Evolutionary conservation across 768 basidiomycete species (phyloP).

Genomic region (Auriscalpium microsporum): DNA sequence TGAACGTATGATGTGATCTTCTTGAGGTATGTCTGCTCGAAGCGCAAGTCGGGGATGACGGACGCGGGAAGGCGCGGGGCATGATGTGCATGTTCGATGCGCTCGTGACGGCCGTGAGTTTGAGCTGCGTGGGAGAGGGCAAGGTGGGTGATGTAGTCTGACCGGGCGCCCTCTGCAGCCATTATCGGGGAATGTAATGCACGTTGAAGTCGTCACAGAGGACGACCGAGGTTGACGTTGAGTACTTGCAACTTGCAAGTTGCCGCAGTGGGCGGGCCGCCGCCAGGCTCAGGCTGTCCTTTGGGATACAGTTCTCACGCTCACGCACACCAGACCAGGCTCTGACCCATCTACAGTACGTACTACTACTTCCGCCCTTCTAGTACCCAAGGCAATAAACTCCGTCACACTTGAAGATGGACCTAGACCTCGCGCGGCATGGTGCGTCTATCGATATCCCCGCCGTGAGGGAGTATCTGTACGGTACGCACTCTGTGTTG

Average conservation of each 20-base stretch:
- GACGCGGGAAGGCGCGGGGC: conserved; percentile 14
- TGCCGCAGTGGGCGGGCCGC: no score
- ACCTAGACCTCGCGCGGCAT: neutral
- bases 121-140: conserved; percentile 1
- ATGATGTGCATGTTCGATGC: neutral
- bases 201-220: no score
- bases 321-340: no score
- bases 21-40: conserved; percentile 62
- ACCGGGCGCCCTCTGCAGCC: conserved; percentile 7
- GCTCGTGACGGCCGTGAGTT: neutral
- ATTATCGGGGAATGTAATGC: neutral
- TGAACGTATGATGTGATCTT: conserved; percentile 49
- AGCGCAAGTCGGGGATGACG: conserved; percentile 64
- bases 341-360: no score
- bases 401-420: neutral
- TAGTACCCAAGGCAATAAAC: no score
- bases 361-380: no score
- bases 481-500: neutral
- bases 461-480: neutral
- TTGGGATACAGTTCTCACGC: no score
- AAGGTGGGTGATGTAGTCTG: conserved; percentile 11
- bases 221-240: no score
- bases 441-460: neutral
- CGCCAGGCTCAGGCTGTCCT: no score
- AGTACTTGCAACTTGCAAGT: no score